Evolutionary conservation across 495 filamentous ascomycete genomes (phyloP), one percentile per base, ranked within the genome.

Genomic region (Penicillium simplicissimum): DNA sequence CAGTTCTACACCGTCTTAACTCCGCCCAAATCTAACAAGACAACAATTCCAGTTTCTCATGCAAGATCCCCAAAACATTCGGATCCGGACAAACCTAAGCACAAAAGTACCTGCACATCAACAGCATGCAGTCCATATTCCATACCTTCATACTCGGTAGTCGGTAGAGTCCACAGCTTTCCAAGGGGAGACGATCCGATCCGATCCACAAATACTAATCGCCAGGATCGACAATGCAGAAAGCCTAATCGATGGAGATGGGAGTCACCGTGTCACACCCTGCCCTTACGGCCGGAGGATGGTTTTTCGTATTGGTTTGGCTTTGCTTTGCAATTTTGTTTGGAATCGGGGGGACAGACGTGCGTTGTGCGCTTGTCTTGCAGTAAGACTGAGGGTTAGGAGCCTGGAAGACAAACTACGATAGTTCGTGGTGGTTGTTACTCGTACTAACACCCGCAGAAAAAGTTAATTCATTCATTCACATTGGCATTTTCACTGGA

Each of bases 21-120:
- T 23, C 17, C 42, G 11, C 28, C 25, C 28, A 31, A 3, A 49
- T n/a, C 6, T 1, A 21, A 13, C 4, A 47, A 47, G 23, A 0
- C 21, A 47, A 25, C 3, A 40, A 55, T 23, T 13, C 28, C 52
- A 40, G 5, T 3, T 31, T 4, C 28, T 31, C 28, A 31, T 31
- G 28, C 28, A 31, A 3, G 6, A 31, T 31, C 28, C 23, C 28
- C 28, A 31, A 6, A 31, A n/a, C 45, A 21, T 10, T 36, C 51
- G 10, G 51, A 31, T 31, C 51, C 51, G 51, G 8, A 15, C 31
- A 36, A 53, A 6, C 28, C 28, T 7, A 31, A 31, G 4, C 28
- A 31, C 51, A 53, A 53, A 53, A 53, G 51, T 53, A 53, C 51
- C 48, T 52, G 48, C 23, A 19, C 48, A 53, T 53, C 17, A 36